A percentile compares a stretch with the other conserved stretches of the same genome.
Evolutionary conservation across 805 yeast species (phyloP).

Genomic region (Brettanomyces custersianus): DNA sequence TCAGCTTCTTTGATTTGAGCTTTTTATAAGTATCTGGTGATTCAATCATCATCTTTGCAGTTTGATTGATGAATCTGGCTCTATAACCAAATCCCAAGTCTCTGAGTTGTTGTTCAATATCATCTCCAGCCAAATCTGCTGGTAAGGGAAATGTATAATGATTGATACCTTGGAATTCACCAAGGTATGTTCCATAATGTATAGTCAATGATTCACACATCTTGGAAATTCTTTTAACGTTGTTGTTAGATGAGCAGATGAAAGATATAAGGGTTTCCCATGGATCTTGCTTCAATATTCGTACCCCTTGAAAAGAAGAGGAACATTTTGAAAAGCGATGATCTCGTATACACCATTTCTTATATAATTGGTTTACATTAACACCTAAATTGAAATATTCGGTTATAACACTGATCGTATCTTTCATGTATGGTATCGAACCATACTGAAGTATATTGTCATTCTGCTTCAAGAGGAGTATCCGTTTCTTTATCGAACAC

Average conservation of each 20-base stretch:
- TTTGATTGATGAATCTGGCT: constrained; percentile 76
- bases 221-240: constrained; percentile 83
- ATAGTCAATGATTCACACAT: constrained; percentile 79
- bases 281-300: constrained; percentile 89
- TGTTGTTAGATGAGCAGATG: constrained; percentile 93
- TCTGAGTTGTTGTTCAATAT: constrained; percentile 29
- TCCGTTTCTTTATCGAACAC: constrained; percentile 48
- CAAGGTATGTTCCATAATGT: constrained; percentile 59
- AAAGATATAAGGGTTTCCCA: constrained; percentile 92
- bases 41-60: constrained; percentile 52
- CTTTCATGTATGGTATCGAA: constrained; percentile 27
- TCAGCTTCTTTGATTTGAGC: constrained; percentile 24
- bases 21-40: constrained; percentile 29
- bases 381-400: constrained; percentile 69
- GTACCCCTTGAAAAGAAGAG: constrained; percentile 50
- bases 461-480: constrained; percentile 60
- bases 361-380: constrained; percentile 43
- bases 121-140: constrained; percentile 30
- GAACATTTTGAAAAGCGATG: constrained; percentile 31
- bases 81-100: constrained; percentile 77
- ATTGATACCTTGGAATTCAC: constrained; percentile 39
- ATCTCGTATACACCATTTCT: constrained; percentile 55
- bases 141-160: constrained; percentile 76
- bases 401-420: constrained; percentile 33
- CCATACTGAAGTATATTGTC: constrained; percentile 41